Conservation (phyloP, 495 filamentous ascomycete species). For the Neurospora tetrasperma region DNA sequence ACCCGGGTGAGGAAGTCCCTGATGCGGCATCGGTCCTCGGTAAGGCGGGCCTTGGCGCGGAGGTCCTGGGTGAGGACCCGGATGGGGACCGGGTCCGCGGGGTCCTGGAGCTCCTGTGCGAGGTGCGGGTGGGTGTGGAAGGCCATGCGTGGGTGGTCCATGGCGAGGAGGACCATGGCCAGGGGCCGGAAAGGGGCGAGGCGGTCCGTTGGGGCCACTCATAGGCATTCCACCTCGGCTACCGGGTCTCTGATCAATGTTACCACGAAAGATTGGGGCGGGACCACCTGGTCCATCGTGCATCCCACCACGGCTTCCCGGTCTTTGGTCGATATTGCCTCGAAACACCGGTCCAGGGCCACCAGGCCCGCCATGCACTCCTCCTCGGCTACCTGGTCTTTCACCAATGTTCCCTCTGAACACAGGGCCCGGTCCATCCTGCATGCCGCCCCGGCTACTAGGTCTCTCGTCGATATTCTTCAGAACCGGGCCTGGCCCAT, state of each 20-base stretch:
- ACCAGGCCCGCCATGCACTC: neutral
- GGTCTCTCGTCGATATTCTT: neutral
- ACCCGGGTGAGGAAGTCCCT: too few species aligned
- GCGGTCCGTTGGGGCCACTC: conserved; percentile 5
- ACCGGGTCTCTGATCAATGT: conserved; percentile 15
- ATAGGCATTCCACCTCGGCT: conserved; percentile 8
- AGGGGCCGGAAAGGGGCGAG: conserved; percentile 12
- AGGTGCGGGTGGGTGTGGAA: conserved; percentile 6
- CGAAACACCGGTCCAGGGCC: conserved; percentile 13
- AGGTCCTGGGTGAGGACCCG: neutral
- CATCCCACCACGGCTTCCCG: conserved; percentile 10
- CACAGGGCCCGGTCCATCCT: neutral
- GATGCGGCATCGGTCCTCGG: neutral
- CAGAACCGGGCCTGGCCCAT: neutral
- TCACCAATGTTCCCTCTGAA: neutral
- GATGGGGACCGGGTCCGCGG: neutral
- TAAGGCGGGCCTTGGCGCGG: conserved; percentile 2
- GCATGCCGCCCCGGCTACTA: neutral
- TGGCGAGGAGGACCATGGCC: conserved; percentile 14
- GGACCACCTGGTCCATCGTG: neutral
- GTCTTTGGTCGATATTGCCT: conserved; percentile 16
- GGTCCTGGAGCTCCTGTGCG: neutral
- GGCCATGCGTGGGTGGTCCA: conserved; percentile 20
- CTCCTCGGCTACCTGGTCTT: neutral
- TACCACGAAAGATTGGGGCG: conserved; percentile 14